Evolutionary conservation across 805 yeast species (phyloP), one percentile per base, ranked within the genome.

Genomic region (Clavispora carvajalis): DNA sequence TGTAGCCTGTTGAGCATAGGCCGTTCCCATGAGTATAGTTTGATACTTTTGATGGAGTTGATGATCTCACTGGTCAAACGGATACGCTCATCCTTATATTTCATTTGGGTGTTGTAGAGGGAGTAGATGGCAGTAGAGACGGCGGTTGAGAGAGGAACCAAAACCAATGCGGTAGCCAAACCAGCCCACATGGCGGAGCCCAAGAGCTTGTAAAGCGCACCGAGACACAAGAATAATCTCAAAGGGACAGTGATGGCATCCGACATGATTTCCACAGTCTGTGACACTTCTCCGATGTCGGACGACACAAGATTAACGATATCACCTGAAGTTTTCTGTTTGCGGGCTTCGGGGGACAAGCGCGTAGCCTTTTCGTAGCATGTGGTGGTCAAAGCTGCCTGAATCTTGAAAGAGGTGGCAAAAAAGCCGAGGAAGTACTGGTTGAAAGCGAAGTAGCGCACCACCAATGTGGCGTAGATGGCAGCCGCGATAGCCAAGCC

Each of bases 401-500:
- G 40, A 34, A 48, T 41, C 23, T 45, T 36, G 38, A 41, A 43
- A 6, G 47, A 73, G 29, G 47, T 41, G 23, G 36, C 16, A 39
- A 48, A 44, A 37, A 52, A 50, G 12, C 39, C 33, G 36, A 49
- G 38, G 37, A 44, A 39, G 45, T 43, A 45, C 37, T 52, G 54
- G 46, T 53, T 55, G 46, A 49, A 52, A 13, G 48, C 39, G 25
- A 51, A 39, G 40, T 47, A 52, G 25, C 52, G 45, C 28, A 42
- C 22, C 22, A 59, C 52, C 4, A 65, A 45, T 19, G 55, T 47
- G n/a, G 52, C 26, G 44, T 58, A 65, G 40, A 67, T 90, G 58
- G 95, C 95, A 62, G 82, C 82, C 45, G 89, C 80, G 55, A 86
- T 71, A 61, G 91, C 97, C 35, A 93, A 69, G 36, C 89, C 90